Evolutionary conservation across 2,329 filamentous ascomycete genomes (phyloP).

Genomic region (Alternaria sp.): DNA sequence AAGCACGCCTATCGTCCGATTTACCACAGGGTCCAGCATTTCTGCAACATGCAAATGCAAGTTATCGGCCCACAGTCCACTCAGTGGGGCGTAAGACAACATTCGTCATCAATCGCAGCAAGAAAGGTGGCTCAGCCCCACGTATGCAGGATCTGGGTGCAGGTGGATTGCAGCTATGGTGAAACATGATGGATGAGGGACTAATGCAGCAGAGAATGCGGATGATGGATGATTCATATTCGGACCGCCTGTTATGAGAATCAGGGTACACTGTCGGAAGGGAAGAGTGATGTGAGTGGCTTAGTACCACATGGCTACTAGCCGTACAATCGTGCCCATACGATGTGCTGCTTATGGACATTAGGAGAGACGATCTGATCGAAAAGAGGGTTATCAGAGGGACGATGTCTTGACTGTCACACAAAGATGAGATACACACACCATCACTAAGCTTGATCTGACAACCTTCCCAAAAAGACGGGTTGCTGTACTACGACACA

Average conservation of each 20-base stretch:
- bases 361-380: background rate
- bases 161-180: slow-evolving; percentile 1
- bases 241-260: background rate
- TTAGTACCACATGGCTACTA: background rate
- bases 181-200: slow-evolving; percentile 2
- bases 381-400: background rate
- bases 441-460: background rate
- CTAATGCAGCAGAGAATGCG: slow-evolving; percentile 7
- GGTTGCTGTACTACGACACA: background rate
- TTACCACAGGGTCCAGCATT: slow-evolving; percentile 7
- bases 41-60: slow-evolving; percentile 3
- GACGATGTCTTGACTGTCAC: slow-evolving; percentile 2
- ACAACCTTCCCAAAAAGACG: background rate
- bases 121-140: background rate
- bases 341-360: background rate
- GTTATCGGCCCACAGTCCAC: background rate
- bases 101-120: background rate
- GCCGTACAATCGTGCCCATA: background rate
- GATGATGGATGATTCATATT: slow-evolving; percentile 8
- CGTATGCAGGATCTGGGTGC: slow-evolving; percentile 1
- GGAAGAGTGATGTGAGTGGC: background rate
- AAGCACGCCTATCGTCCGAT: slow-evolving; percentile 1
- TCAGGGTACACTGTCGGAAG: background rate
- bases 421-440: background rate
- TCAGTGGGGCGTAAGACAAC: background rate